Conservation (phyloP, 192 early-diverging fungal genomes). For the Allomyces macrogynus region DNA sequence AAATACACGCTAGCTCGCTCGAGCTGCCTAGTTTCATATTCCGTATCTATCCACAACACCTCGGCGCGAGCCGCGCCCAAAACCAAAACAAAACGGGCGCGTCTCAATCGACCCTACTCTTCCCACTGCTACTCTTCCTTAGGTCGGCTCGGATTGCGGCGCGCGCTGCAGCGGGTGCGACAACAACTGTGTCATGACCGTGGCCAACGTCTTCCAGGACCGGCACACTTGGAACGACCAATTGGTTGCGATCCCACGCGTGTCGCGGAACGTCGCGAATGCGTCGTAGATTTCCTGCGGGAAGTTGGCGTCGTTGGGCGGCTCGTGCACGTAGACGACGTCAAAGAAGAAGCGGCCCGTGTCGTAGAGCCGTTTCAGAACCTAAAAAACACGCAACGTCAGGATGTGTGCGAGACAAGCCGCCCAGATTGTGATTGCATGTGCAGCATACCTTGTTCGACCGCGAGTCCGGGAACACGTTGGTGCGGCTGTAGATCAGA, state of each 20-base stretch:
- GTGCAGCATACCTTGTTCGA: background rate
- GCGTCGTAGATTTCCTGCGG: background rate
- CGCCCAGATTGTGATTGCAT: background rate
- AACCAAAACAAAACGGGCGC: too few species aligned
- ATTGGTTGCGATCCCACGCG: background rate
- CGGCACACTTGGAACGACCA: background rate
- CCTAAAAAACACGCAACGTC: background rate
- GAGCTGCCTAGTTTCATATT: too few species aligned
- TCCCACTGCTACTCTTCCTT: too few species aligned
- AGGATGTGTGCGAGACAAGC: background rate
- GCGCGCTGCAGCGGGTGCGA: background rate
- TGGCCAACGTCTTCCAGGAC: background rate
- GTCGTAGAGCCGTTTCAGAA: background rate
- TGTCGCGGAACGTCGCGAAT: background rate
- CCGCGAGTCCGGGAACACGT: background rate
- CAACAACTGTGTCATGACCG: background rate
- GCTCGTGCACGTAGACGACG: conserved; percentile 3
- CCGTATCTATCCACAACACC: too few species aligned
- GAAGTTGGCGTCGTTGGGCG: background rate
- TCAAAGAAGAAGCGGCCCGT: conserved; percentile 1
- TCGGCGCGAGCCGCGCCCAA: too few species aligned
- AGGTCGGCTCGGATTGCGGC: too few species aligned
- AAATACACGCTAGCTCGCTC: too few species aligned
- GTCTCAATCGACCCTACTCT: too few species aligned
- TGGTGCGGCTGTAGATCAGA: background rate